A percentile compares a stretch with the other conserved stretches of the same genome.
phyloP scores from a whole-genome alignment of 345 rosid genomes.

The Adansonia digitata region DNA sequence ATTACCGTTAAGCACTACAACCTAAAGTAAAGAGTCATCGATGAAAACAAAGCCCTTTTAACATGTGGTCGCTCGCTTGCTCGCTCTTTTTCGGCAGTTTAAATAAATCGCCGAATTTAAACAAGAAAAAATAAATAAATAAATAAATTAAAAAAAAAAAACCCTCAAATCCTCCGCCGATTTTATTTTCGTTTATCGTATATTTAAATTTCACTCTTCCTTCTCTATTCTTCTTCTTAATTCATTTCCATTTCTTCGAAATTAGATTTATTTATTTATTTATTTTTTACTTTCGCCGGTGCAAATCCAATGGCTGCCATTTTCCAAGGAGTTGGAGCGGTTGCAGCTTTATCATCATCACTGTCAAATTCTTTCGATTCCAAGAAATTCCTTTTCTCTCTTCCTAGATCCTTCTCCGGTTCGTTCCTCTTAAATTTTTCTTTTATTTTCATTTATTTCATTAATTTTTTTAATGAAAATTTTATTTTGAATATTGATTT shows the following conservation, averaged over 20 bases:
- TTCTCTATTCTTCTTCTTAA: neutral
- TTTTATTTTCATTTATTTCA: neutral
- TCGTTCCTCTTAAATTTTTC: neutral
- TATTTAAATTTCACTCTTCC: slow-evolving; percentile 18
- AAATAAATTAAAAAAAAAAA: neutral
- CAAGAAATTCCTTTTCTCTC: slow-evolving; percentile 33
- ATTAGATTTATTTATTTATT: slow-evolving; percentile 1
- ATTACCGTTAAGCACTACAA: neutral
- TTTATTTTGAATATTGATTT: neutral
- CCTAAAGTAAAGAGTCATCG: neutral
- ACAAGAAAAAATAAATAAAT: neutral
- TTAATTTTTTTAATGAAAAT: neutral
- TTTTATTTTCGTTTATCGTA: neutral
- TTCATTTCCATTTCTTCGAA: slow-evolving; percentile 7
- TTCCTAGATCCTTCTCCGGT: slow-evolving; percentile 54
- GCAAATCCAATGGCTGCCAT: slow-evolving; percentile 46
- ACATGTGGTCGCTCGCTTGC: slow-evolving; percentile 5
- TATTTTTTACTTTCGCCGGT: neutral
- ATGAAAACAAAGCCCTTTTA: slow-evolving; percentile 20
- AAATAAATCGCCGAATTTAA: slow-evolving; percentile 26
- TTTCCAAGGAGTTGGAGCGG: slow-evolving; percentile 59
- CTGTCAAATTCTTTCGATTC: slow-evolving; percentile 45
- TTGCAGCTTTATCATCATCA: slow-evolving; percentile 41
- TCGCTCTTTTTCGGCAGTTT: neutral
- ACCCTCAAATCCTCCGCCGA: slow-evolving; percentile 51